phyloP scores from a whole-genome alignment of 176 grass and related monocot genomes.

The Oryza longistaminata region DNA sequence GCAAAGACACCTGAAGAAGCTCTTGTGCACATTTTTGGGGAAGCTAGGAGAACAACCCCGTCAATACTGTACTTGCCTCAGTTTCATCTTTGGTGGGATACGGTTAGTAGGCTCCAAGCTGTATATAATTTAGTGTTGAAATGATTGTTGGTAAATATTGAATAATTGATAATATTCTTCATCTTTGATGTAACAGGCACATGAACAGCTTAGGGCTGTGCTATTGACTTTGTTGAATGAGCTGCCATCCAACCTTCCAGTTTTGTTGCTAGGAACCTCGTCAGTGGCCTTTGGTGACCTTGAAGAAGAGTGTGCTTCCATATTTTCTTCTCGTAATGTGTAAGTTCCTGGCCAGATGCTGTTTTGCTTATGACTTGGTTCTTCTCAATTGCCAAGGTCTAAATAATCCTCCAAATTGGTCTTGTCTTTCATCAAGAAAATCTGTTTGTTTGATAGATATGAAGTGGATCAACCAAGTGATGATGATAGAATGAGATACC shows the following conservation, averaged over 20 bases:
- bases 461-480: conserved; percentile 75
- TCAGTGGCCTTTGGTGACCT: conserved; percentile 64
- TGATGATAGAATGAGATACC: conserved; percentile 78
- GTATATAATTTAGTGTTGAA: conserved; percentile 27
- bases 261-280: conserved; percentile 91
- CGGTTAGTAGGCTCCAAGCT: conserved; percentile 61
- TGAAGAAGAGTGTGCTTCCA: conserved; percentile 79
- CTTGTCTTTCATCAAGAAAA: conserved; percentile 33
- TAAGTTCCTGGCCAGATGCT: conserved; percentile 53
- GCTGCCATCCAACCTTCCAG: conserved; percentile 85
- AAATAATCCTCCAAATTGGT: conserved; percentile 2
- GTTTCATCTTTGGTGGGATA: conserved; percentile 99
- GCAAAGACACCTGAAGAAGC: conserved; percentile 99
- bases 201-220: conserved; percentile 91
- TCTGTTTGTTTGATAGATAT: conserved; percentile 72
- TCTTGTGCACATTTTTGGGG: conserved; percentile 98
- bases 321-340: conserved; percentile 87
- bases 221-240: conserved; percentile 91
- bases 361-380: conserved; percentile 16
- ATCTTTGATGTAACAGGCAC: conserved; percentile 66
- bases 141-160: conserved; percentile 6
- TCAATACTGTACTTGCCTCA: conserved; percentile 96
- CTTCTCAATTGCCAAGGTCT: background rate
- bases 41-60: conserved; percentile 96
- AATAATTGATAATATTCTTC: conserved; percentile 21